Conservation (phyloP, 1,284 basidiomycete genomes). For the Ustilago hordei region DNA sequence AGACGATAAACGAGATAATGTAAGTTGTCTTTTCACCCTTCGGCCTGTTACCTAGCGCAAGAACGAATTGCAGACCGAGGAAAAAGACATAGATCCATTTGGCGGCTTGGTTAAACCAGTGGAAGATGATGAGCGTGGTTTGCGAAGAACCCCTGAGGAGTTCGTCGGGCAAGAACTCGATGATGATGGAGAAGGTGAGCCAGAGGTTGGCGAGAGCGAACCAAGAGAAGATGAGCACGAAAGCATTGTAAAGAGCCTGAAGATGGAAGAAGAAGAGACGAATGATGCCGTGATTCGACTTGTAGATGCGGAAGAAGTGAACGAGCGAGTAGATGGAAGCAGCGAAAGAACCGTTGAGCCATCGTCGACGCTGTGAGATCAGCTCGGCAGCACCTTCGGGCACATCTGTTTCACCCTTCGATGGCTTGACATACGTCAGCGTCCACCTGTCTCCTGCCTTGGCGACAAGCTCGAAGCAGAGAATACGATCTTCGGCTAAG, state of each 20-base stretch:
- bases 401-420: conserved; percentile 94
- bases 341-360: conserved; percentile 98
- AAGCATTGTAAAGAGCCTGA: conserved; percentile 89
- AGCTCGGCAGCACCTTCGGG: conserved; percentile 84
- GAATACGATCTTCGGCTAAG: conserved; percentile 79
- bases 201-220: conserved; percentile 91
- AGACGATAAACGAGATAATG: conserved; percentile 80
- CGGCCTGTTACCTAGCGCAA: conserved; percentile 90
- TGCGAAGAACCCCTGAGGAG: conserved; percentile 81
- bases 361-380: conserved; percentile 90
- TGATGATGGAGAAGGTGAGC: conserved; percentile 96
- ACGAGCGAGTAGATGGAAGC: conserved; percentile 89
- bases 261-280: conserved; percentile 94
- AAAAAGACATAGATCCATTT: conserved; percentile 89
- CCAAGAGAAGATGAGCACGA: conserved; percentile 92
- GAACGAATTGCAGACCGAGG: conserved; percentile 88
- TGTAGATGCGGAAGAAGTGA: conserved; percentile 92
- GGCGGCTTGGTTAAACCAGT: conserved; percentile 81
- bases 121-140: conserved; percentile 76
- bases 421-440: conserved; percentile 91
- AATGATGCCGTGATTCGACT: conserved; percentile 82
- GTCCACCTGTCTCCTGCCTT: conserved; percentile 87
- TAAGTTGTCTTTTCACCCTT: conserved; percentile 90
- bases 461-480: conserved; percentile 96
- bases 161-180: conserved; percentile 81